Conservation (phyloP, 2,329 filamentous ascomycete species). For the Falciphora oryzae region DNA sequence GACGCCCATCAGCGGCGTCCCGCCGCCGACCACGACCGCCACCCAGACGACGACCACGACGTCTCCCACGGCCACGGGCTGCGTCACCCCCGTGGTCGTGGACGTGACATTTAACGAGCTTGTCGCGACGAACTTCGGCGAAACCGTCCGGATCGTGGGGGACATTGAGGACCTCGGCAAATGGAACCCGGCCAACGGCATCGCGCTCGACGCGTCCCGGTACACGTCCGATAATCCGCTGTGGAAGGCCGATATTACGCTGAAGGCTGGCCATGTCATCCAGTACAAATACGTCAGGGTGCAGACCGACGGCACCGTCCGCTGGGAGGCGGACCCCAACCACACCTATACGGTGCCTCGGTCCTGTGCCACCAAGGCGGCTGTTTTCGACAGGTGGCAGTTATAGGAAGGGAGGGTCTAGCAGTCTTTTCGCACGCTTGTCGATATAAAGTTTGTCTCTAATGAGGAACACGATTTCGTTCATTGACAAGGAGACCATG, state of each 20-base stretch:
- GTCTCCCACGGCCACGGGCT: constrained; percentile 16
- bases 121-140: constrained; percentile 52
- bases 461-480: too few relatives aligned
- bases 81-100: constrained; percentile 5
- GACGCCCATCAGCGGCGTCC: constrained; percentile 33
- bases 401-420: too few relatives aligned
- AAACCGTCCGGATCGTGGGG: constrained; percentile 62
- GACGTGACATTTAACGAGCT: constrained; percentile 57
- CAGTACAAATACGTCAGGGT: constrained; percentile 67
- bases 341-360: constrained; percentile 30
- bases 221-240: constrained; percentile 56
- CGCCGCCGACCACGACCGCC: constrained; percentile 23
- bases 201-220: constrained; percentile 50
- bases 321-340: constrained; percentile 60
- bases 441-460: too few relatives aligned
- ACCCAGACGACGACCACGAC: background rate
- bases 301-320: constrained; percentile 44
- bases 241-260: constrained; percentile 52
- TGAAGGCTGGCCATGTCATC: constrained; percentile 52
- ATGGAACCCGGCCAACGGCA: constrained; percentile 52
- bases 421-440: too few relatives aligned
- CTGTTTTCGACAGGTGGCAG: constrained; percentile 29
- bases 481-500: too few relatives aligned
- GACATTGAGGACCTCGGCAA: constrained; percentile 52
- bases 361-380: constrained; percentile 14